Evolutionary conservation across 129 eudicot genomes (phyloP).

Genomic region (Cynara cardunculus): DNA sequence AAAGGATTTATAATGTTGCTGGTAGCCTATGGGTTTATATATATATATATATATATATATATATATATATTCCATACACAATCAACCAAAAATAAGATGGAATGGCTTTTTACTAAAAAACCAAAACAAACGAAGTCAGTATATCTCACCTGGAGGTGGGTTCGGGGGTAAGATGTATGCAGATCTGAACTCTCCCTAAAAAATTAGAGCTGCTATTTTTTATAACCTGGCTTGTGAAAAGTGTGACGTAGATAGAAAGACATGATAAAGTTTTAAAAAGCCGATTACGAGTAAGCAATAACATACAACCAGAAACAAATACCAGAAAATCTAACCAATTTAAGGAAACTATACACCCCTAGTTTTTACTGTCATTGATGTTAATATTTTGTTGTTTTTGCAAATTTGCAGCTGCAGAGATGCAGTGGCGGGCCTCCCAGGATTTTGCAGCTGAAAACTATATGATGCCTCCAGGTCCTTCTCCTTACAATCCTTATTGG

Average conservation of each 20-base stretch:
- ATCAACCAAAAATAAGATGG: not conserved
- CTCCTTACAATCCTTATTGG: conserved; percentile 69
- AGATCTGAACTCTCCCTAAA: too few relatives aligned
- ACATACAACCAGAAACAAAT: too few relatives aligned
- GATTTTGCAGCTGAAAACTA: conserved; percentile 67
- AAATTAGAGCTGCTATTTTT: too few relatives aligned
- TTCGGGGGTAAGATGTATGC: too few relatives aligned
- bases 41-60: too few relatives aligned
- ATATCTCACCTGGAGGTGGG: too few relatives aligned
- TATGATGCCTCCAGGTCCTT: conserved; percentile 79
- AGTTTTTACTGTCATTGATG: conserved; percentile 11
- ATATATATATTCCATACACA: not conserved
- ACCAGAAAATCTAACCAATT: not conserved
- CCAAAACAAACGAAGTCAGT: too few relatives aligned
- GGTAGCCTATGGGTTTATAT: not conserved
- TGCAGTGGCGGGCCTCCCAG: conserved; percentile 81
- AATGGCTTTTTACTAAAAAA: not conserved
- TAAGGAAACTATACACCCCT: not conserved
- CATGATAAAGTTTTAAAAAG: too few relatives aligned
- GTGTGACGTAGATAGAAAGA: too few relatives aligned
- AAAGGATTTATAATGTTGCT: not conserved
- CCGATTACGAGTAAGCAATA: too few relatives aligned
- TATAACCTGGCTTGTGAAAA: too few relatives aligned
- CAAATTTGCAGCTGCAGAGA: conserved; percentile 59
- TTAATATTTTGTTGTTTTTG: not conserved